Conservation (phyloP, 2,329 filamentous ascomycete genomes). For the Myotisia sp. region DNA sequence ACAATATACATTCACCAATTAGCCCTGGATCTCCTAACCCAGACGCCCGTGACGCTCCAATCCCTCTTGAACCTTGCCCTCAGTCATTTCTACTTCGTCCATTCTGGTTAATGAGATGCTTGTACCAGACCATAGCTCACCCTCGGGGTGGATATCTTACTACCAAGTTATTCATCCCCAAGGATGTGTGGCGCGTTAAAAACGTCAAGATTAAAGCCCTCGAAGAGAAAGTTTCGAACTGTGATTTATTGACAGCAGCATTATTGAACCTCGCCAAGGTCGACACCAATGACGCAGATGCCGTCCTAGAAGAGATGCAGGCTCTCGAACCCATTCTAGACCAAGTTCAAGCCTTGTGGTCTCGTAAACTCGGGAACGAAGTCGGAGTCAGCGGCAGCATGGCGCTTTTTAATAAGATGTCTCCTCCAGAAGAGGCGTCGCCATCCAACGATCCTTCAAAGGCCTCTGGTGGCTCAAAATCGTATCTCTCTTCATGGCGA, state of each 20-base stretch:
- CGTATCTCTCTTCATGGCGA: slow-evolving; percentile 73
- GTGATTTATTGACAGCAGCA: slow-evolving; percentile 79
- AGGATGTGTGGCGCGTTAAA: slow-evolving; percentile 86
- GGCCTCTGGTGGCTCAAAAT: slow-evolving; percentile 48
- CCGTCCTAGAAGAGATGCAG: slow-evolving; percentile 88
- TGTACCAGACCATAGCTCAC: slow-evolving; percentile 85
- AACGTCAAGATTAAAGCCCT: slow-evolving; percentile 82
- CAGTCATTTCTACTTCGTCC: slow-evolving; percentile 78
- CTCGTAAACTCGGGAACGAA: slow-evolving; percentile 81
- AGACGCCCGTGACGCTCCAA: slow-evolving; percentile 50
- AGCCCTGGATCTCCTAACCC: slow-evolving; percentile 53
- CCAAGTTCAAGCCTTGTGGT: slow-evolving; percentile 60
- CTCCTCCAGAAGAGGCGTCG: slow-evolving; percentile 2
- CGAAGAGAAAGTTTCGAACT: slow-evolving; percentile 87
- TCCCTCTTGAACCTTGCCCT: slow-evolving; percentile 79
- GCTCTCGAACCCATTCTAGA: slow-evolving; percentile 72
- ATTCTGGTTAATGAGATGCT: slow-evolving; percentile 92
- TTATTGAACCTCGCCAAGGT: slow-evolving; percentile 69
- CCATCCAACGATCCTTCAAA: slow-evolving; percentile 30
- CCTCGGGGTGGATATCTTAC: slow-evolving; percentile 85
- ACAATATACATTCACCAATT: slow-evolving; percentile 55
- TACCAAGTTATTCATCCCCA: slow-evolving; percentile 77
- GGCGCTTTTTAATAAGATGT: slow-evolving; percentile 59
- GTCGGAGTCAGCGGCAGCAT: slow-evolving; percentile 67
- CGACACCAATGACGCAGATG: slow-evolving; percentile 80